A percentile compares a stretch with the other conserved stretches of the same genome.
These are phyloP conservation scores for Aquanectria penicillioides DNA, from an alignment of 2,329 filamentous ascomycete species.

Conservation along the genomic window DNA sequence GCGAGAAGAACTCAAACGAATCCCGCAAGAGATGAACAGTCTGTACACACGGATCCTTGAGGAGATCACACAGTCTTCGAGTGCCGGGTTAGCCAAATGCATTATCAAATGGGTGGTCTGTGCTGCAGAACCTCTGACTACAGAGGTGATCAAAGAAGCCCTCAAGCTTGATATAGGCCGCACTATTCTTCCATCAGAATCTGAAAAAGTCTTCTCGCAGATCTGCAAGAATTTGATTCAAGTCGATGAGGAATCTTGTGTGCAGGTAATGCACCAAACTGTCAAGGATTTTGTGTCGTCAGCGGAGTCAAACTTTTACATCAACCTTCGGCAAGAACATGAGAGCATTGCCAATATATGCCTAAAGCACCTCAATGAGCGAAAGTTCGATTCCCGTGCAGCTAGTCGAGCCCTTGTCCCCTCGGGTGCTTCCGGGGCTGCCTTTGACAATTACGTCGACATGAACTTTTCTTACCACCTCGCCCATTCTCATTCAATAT, in stretches of 20 bases:
- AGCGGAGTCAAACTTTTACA: background rate
- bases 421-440: background rate
- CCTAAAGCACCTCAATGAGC: background rate
- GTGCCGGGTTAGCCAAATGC: background rate
- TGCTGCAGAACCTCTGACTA: background rate
- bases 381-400: background rate
- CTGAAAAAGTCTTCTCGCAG: background rate
- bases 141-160: background rate
- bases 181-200: background rate
- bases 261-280: background rate
- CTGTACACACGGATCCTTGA: background rate
- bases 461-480: background rate
- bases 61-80: background rate
- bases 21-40: background rate
- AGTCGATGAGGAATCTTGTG: background rate
- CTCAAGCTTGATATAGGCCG: background rate
- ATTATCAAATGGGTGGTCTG: background rate
- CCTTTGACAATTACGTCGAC: background rate
- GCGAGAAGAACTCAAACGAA: background rate
- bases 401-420: background rate
- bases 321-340: background rate
- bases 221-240: background rate
- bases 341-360: background rate
- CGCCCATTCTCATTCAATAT: background rate
- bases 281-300: background rate